phyloP scores from a whole-genome alignment of 2,329 filamentous ascomycete genomes.

The Ampelomyces quisqualis region DNA sequence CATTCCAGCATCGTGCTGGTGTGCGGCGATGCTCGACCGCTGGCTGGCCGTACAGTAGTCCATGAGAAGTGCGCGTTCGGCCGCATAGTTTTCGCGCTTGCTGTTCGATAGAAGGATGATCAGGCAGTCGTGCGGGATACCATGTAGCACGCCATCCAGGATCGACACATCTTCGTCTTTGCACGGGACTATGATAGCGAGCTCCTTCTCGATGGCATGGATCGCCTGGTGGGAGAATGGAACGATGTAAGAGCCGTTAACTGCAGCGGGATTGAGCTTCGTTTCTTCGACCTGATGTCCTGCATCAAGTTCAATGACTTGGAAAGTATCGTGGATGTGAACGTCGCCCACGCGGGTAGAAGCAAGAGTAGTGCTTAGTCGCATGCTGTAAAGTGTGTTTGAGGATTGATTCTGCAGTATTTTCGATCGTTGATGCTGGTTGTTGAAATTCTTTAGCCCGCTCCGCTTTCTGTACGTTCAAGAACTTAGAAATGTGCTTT shows the following conservation, averaged over 20 bases:
- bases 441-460: too few species aligned
- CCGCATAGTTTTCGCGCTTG: constrained; percentile 5
- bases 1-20: constrained; percentile 12
- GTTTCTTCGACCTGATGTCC: constrained; percentile 1
- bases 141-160: constrained; percentile 15
- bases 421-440: too few species aligned
- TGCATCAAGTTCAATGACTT: constrained; percentile 15
- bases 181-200: constrained; percentile 16
- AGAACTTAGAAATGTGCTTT: neutral
- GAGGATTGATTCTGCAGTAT: neutral
- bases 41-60: constrained; percentile 4
- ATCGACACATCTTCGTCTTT: constrained; percentile 17
- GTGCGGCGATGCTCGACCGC: constrained; percentile 7
- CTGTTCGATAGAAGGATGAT: constrained; percentile 20
- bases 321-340: constrained; percentile 9
- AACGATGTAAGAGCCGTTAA: neutral
- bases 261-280: neutral
- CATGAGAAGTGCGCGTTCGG: constrained; percentile 8
- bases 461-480: neutral
- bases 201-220: constrained; percentile 8
- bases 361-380: neutral
- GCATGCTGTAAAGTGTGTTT: neutral
- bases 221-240: constrained; percentile 8
- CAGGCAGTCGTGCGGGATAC: constrained; percentile 16
- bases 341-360: constrained; percentile 9